These are phyloP conservation scores for Parastagonospora nodorum DNA, from an alignment of 2,329 filamentous ascomycete genomes.

Conservation along the genomic window DNA sequence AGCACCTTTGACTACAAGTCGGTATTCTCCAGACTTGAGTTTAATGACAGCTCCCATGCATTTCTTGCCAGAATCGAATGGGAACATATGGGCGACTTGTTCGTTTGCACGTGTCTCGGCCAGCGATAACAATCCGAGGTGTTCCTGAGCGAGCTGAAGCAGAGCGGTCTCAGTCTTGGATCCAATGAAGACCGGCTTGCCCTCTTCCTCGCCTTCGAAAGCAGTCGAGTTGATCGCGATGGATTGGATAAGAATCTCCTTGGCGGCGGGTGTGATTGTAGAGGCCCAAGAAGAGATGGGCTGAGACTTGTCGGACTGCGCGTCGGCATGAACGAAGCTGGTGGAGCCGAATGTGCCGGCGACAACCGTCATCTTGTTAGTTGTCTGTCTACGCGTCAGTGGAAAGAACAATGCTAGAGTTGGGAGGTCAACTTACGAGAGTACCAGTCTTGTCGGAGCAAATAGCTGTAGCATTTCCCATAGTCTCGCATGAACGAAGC, in stretches of 20 bases:
- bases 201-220: slow-evolving; percentile 52
- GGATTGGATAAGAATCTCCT: slow-evolving; percentile 34
- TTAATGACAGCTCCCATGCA: slow-evolving; percentile 63
- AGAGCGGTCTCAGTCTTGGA: slow-evolving; percentile 64
- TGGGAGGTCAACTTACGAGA: slow-evolving; percentile 7
- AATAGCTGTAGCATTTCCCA: slow-evolving; percentile 44
- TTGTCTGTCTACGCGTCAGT: slow-evolving; percentile 27
- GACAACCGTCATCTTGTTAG: slow-evolving; percentile 51
- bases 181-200: slow-evolving; percentile 58
- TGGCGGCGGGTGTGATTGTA: slow-evolving; percentile 49
- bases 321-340: slow-evolving; percentile 58
- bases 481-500: slow-evolving; percentile 41
- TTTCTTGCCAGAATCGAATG: slow-evolving; percentile 61
- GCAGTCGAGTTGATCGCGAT: slow-evolving; percentile 57
- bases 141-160: slow-evolving; percentile 56
- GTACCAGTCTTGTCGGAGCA: slow-evolving; percentile 46
- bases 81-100: slow-evolving; percentile 57
- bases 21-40: slow-evolving; percentile 53
- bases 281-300: slow-evolving; percentile 49
- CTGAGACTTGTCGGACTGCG: slow-evolving; percentile 47
- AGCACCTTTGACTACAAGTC: slow-evolving; percentile 61
- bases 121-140: slow-evolving; percentile 57
- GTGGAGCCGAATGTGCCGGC: slow-evolving; percentile 44
- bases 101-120: slow-evolving; percentile 55
- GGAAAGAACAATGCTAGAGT: not conserved